Evolutionary conservation across 768 basidiomycete genomes (phyloP), one percentile per base, ranked within the genome.

Genomic region (Pleurotus tuoliensis): DNA sequence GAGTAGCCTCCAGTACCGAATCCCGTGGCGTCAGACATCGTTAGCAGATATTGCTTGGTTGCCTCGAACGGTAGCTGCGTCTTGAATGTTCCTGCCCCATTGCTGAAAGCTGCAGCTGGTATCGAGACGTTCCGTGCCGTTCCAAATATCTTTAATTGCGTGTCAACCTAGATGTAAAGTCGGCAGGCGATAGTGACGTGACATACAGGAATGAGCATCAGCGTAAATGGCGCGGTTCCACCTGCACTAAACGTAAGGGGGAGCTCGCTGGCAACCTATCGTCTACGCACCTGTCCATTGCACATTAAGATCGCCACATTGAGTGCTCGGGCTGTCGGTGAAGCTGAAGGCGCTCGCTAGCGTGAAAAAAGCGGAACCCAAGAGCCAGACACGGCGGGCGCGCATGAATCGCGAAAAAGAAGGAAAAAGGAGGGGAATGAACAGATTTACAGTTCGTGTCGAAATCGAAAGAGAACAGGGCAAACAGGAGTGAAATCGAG

Each of bases 21-120:
- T 1, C 87, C 88, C 24, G 79, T 80, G 15, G 82, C 74, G 64
- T 92, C 90, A 24, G 86, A 90, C 85, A 92, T 87, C 37, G 82
- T 77, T 16, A 86, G 57, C 11, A 89, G 49, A 47, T 89, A 72
- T 53, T 71, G 66, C 15, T 73, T 64, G 25, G 63, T 69, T 7
- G 71, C 63, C 11, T 65, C 27, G 46, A 84, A 69, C 2, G 76
- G 73, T 11, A 90, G 60, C 57, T 73, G 75, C 0, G 77, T 64
- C 11, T 76, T 69, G 64, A 75, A 88, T 0, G 78, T 76, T 49
- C 86, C 86, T 58, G 76, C 58, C 47, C 80, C 80, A 71, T 80
- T 74, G 64, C 52, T 76, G 65, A 80, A 84, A 3, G 83, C 77
- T n/a, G 76, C 65, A 3, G 71, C 58, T 16, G 87, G 84, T 54